Percentiles rank a stretch among this genome's conserved stretches.
These are phyloP conservation scores for Ramularia endophylla DNA, from an alignment of 2,329 filamentous ascomycete species.

Conservation along the genomic window DNA sequence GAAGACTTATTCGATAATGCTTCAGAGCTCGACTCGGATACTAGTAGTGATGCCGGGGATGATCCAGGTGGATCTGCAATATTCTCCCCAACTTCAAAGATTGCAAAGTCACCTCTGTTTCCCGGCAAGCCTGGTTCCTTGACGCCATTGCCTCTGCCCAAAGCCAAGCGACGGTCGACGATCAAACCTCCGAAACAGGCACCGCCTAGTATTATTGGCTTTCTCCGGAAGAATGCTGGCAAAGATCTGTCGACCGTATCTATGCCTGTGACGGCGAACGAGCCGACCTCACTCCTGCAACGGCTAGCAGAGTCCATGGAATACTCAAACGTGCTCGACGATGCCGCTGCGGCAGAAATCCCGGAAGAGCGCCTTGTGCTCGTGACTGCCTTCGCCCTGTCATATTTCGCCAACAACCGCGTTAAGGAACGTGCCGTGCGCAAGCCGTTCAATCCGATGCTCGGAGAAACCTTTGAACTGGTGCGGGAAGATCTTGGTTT, in stretches of 20 bases:
- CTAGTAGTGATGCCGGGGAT: slow-evolving; percentile 54
- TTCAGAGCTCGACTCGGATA: slow-evolving; percentile 54
- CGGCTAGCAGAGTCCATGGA: slow-evolving; percentile 86
- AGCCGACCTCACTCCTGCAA: slow-evolving; percentile 82
- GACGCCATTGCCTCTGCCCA: slow-evolving; percentile 65
- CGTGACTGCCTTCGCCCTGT: slow-evolving; percentile 85
- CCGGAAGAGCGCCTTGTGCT: slow-evolving; percentile 71
- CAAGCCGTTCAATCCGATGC: slow-evolving; percentile 95
- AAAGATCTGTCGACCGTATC: slow-evolving; percentile 96
- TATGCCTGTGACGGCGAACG: slow-evolving; percentile 96
- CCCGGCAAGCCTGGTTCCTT: slow-evolving; percentile 71
- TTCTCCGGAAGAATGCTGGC: slow-evolving; percentile 93
- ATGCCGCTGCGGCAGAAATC: slow-evolving; percentile 49
- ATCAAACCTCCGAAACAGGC: slow-evolving; percentile 68
- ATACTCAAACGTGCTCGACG: slow-evolving; percentile 78
- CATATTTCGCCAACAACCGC: slow-evolving; percentile 72
- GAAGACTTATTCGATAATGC: slow-evolving; percentile 44
- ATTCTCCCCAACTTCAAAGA: slow-evolving; percentile 15
- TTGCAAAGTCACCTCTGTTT: slow-evolving; percentile 49
- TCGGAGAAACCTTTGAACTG: slow-evolving; percentile 93
- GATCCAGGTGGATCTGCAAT: slow-evolving; percentile 23
- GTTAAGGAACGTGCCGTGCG: slow-evolving; percentile 87
- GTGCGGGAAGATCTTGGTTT: slow-evolving; percentile 82
- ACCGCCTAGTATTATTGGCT: slow-evolving; percentile 87
- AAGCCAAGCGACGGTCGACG: slow-evolving; percentile 60